Percentiles rank a stretch among this genome's conserved stretches.
phyloP scores from a whole-genome alignment of 73 alveolate genomes.

The Durusdinium trenchii region DNA sequence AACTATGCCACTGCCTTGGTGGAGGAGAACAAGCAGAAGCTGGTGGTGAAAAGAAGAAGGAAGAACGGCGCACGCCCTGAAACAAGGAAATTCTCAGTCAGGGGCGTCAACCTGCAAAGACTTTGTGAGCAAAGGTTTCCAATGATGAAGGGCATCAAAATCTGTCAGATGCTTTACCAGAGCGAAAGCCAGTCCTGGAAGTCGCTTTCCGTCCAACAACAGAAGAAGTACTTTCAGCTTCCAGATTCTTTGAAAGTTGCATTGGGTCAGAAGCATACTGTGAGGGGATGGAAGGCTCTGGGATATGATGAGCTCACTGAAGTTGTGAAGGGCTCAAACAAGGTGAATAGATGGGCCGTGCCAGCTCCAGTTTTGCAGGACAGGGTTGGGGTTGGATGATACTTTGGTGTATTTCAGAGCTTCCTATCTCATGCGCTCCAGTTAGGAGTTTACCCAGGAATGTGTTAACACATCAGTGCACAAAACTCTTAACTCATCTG shows the following conservation, averaged over 20 bases:
- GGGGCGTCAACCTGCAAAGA: background rate
- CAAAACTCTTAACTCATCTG: background rate
- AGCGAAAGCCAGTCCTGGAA: background rate
- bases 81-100: too few relatives aligned
- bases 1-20: background rate
- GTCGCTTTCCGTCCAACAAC: background rate
- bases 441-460: too few relatives aligned
- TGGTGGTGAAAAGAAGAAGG: background rate
- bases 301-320: background rate
- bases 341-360: background rate
- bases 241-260: background rate
- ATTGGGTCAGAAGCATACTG: background rate
- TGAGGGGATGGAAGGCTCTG: background rate
- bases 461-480: too few relatives aligned
- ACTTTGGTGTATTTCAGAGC: too few relatives aligned
- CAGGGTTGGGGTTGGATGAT: background rate
- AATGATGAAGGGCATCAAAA: background rate
- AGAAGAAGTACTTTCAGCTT: background rate
- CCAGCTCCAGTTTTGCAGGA: conserved; percentile 9
- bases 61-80: background rate
- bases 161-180: background rate
- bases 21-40: background rate
- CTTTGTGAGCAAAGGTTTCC: background rate
- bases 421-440: too few relatives aligned
- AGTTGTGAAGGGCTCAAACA: background rate